phyloP scores from a whole-genome alignment of 2,329 filamentous ascomycete species.

The Pestalotiopsis fici region DNA sequence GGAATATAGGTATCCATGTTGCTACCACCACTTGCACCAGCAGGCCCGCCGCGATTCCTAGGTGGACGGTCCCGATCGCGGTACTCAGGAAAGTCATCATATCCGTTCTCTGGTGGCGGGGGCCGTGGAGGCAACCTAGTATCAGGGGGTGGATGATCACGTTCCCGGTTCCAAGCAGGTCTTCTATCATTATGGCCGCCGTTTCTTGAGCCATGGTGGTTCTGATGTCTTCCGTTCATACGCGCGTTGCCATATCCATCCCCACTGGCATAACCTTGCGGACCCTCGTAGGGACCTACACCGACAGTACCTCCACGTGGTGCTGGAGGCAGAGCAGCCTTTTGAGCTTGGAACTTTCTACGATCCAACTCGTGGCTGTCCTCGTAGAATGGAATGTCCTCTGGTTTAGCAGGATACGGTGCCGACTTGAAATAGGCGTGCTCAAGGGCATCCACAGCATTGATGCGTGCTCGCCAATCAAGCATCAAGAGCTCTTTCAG shows the following conservation, averaged over 20 bases:
- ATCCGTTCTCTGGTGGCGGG: constrained; percentile 43
- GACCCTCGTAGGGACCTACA: constrained; percentile 58
- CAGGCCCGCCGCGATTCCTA: constrained; percentile 23
- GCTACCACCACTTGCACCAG: constrained; percentile 19
- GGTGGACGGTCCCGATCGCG: constrained; percentile 34
- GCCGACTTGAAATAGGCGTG: constrained; percentile 86
- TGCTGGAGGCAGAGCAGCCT: constrained; percentile 81
- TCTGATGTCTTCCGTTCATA: constrained; percentile 39
- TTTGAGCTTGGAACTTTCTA: constrained; percentile 84
- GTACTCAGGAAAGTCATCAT: constrained; percentile 44
- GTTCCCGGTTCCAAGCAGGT: constrained; percentile 58
- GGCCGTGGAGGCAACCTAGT: constrained; percentile 50
- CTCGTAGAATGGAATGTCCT: constrained; percentile 87
- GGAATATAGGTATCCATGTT: constrained; percentile 55
- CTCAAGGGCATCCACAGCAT: constrained; percentile 89
- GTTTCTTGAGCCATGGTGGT: constrained; percentile 30
- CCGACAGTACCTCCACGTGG: constrained; percentile 91
- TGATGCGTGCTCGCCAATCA: constrained; percentile 86
- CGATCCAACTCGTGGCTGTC: constrained; percentile 97
- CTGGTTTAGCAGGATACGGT: constrained; percentile 78
- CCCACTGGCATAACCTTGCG: constrained; percentile 52
- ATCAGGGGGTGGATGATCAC: constrained; percentile 33
- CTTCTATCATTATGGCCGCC: constrained; percentile 42
- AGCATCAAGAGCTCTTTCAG: constrained; percentile 82
- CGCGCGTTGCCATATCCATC: constrained; percentile 50